These are phyloP conservation scores for Ceratocystiopsis brevicomis DNA, from an alignment of 2,329 filamentous ascomycete species.

Conservation along the genomic window DNA sequence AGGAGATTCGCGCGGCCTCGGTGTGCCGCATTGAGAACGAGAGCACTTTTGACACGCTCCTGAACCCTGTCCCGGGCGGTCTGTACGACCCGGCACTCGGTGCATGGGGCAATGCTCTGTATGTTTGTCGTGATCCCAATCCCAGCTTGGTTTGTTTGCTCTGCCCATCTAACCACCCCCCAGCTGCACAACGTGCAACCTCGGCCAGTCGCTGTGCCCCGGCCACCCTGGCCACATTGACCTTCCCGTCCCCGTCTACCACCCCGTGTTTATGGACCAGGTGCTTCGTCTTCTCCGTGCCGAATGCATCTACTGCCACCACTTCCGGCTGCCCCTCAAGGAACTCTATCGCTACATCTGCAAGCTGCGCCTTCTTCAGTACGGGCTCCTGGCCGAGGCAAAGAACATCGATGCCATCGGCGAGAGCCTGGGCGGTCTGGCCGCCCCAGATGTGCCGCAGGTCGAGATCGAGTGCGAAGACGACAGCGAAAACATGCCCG, in stretches of 20 bases:
- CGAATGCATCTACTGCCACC: slow-evolving; percentile 80
- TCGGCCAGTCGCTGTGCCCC: slow-evolving; percentile 64
- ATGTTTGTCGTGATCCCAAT: slow-evolving; percentile 18
- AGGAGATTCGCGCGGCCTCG: slow-evolving; percentile 75
- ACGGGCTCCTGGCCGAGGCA: slow-evolving; percentile 59
- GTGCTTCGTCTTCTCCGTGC: slow-evolving; percentile 67
- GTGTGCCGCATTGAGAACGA: slow-evolving; percentile 89
- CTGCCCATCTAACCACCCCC: neutral
- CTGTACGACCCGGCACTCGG: slow-evolving; percentile 85
- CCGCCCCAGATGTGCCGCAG: slow-evolving; percentile 19
- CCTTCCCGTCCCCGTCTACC: slow-evolving; percentile 80
- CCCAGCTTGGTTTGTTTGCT: neutral
- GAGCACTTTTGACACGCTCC: slow-evolving; percentile 78
- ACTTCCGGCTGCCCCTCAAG: slow-evolving; percentile 59
- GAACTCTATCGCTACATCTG: slow-evolving; percentile 64
- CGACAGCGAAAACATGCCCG: slow-evolving; percentile 35
- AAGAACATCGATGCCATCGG: slow-evolving; percentile 34
- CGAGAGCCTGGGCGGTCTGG: slow-evolving; percentile 26
- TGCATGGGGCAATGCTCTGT: slow-evolving; percentile 73
- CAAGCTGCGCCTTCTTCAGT: slow-evolving; percentile 69
- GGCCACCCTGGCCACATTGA: slow-evolving; percentile 93
- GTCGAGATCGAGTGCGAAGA: slow-evolving; percentile 42
- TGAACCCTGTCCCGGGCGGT: slow-evolving; percentile 77
- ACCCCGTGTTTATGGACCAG: slow-evolving; percentile 93
- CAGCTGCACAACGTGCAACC: slow-evolving; percentile 83